Conservation (phyloP, 2,329 filamentous ascomycete species). For the Elsinoe australis region DNA sequence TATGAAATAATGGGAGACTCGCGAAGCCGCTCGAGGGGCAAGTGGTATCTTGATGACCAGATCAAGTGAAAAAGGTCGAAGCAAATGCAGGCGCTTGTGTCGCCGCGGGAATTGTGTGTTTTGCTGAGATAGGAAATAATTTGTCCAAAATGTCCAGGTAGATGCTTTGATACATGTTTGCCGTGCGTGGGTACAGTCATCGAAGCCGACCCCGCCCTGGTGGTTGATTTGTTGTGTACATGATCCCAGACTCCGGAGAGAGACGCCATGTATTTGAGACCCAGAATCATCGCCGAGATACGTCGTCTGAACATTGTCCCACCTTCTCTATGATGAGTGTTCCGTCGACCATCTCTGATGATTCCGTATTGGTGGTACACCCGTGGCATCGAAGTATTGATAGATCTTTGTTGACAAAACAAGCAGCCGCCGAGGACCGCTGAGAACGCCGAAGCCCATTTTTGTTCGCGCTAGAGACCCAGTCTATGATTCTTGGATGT, state of each 20-base stretch:
- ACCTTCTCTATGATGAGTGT: slow-evolving; percentile 7
- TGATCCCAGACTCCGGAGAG: neutral
- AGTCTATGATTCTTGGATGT: slow-evolving; percentile 16
- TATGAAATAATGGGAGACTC: too few relatives aligned
- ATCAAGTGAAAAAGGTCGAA: slow-evolving; percentile 8
- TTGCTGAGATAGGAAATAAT: slow-evolving; percentile 10
- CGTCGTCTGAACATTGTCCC: slow-evolving; percentile 5
- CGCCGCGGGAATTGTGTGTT: neutral
- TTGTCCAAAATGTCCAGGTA: neutral
- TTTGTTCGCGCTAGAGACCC: slow-evolving; percentile 9
- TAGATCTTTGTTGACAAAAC: neutral
- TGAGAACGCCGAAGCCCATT: slow-evolving; percentile 13
- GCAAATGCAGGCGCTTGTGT: neutral
- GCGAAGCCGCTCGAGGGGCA: slow-evolving; percentile 11
- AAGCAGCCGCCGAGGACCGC: slow-evolving; percentile 2
- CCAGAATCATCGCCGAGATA: slow-evolving; percentile 4
- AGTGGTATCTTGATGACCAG: slow-evolving; percentile 17
- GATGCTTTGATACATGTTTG: slow-evolving; percentile 4
- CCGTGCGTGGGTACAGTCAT: neutral
- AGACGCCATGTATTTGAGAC: neutral
- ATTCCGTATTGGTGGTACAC: neutral
- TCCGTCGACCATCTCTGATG: slow-evolving; percentile 4
- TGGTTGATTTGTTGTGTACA: neutral
- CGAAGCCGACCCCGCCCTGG: too few relatives aligned
- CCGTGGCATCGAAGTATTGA: neutral